phyloP scores from a whole-genome alignment of 176 grass and related monocot species.

The Pontederia crassipes region DNA sequence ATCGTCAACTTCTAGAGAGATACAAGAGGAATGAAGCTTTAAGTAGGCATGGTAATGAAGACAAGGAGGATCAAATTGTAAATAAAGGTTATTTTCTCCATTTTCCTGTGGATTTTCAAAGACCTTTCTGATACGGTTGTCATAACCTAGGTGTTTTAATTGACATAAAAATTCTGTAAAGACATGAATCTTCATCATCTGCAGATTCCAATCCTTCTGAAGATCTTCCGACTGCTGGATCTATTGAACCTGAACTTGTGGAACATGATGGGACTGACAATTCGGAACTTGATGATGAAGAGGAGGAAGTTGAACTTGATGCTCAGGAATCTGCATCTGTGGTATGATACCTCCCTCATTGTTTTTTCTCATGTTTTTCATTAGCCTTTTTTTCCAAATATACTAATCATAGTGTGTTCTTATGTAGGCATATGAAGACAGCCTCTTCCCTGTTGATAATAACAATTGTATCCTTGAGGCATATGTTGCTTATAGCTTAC shows the following conservation, averaged over 20 bases:
- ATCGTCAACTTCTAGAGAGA: constrained; percentile 53
- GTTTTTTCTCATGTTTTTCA: constrained; percentile 12
- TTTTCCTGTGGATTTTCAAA: background rate
- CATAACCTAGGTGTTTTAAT: background rate
- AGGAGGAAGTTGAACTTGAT: constrained; percentile 57
- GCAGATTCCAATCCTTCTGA: constrained; percentile 20
- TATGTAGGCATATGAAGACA: constrained; percentile 31
- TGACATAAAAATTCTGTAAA: constrained; percentile 1
- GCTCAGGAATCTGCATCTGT: constrained; percentile 44
- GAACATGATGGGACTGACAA: constrained; percentile 36
- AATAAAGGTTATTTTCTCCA: constrained; percentile 30
- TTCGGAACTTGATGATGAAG: constrained; percentile 43
- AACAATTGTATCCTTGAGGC: constrained; percentile 40
- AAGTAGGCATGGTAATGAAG: constrained; percentile 32
- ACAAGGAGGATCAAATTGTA: constrained; percentile 37
- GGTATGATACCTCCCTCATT: constrained; percentile 19
- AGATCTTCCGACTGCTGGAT: constrained; percentile 16
- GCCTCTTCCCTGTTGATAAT: constrained; percentile 28
- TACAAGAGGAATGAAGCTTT: constrained; percentile 59
- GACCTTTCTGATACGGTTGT: background rate
- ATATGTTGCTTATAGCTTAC: background rate
- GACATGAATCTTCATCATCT: background rate
- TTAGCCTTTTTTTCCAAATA: background rate
- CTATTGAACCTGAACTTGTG: constrained; percentile 17
- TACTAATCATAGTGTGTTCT: constrained; percentile 23